Evolutionary conservation across 208 protist genomes (phyloP), one percentile per base, ranked within the genome.

Genomic region (Tritrichomonas musculus): DNA sequence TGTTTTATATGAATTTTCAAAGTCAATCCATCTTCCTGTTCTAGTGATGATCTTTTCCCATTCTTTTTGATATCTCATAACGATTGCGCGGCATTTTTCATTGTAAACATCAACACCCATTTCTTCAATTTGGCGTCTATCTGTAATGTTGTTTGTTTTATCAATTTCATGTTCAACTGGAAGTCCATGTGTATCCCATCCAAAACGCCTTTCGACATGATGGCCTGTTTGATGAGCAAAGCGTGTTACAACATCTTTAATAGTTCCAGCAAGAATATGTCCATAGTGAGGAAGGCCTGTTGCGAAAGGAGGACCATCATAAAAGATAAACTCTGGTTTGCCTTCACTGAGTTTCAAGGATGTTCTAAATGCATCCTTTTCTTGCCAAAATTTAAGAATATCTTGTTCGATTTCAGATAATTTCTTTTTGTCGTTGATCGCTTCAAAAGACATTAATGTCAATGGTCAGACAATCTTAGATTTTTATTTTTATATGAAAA

Each of bases 271-370:
- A 33, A 99, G 96, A 39, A 99, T 97, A 94, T 98, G 98, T 36
- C 99, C 99, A 96, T 99, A 99, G 97, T 99, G 99, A 36, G 99
- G 99, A 77, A 99, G 95, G 0, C 99, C 99, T 47, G 99, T 99
- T 50, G 99, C 99, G 94, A 99, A 99, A n/a, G 99, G 99, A 27
- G 99, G 99, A 44, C 99, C 99, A 95, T 99, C 99, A 94, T 98
- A 99, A 95, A 99, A 99, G n/a, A 93, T 55, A 57, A 50, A 93
- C 41, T 93, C 64, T 49, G 88, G 57, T n/a, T 33, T 13, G 57
- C 47, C 64, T 73, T 93, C 47, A 9, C 14, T 22, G 39, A 93
- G 55, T 41, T 93, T 55, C 33, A 69, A 20, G 36, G 53, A 73
- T 75, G 55, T 66, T 8, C 41, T 22, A 33, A 93, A 93, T 13